Evolutionary conservation across 345 rosid genomes (phyloP).

Genomic region (Litchi chinensis): DNA sequence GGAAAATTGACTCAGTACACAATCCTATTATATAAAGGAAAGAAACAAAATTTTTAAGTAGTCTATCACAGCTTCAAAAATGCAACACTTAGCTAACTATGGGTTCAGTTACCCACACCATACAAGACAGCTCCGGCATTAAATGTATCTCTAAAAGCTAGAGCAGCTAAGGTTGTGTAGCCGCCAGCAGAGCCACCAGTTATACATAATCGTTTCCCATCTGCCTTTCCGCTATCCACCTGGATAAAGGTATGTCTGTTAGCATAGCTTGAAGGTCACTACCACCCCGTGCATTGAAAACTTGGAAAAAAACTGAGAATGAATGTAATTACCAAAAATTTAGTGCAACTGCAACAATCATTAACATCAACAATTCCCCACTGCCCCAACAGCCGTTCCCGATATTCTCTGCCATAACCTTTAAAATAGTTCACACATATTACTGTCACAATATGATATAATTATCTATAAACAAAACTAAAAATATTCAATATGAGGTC

Average conservation of each 20-base stretch:
- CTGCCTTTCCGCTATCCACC: conserved; percentile 82
- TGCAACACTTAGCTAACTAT: not conserved
- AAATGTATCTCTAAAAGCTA: conserved; percentile 82
- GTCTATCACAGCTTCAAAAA: not conserved
- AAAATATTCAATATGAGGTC: too few species aligned
- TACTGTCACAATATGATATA: conserved; percentile 13
- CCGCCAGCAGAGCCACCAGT: conserved; percentile 99
- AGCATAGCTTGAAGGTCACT: not conserved
- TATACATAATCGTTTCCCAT: conserved; percentile 74
- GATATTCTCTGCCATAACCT: conserved; percentile 95
- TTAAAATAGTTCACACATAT: conserved; percentile 27
- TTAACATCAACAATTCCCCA: conserved; percentile 98
- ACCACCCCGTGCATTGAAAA: conserved; percentile 4
- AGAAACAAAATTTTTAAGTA: not conserved
- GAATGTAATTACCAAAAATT: conserved; percentile 61
- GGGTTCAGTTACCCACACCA: conserved; percentile 61
- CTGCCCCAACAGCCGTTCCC: conserved; percentile 68
- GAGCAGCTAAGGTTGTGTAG: conserved; percentile 90
- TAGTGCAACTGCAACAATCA: conserved; percentile 96
- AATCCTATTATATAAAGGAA: not conserved
- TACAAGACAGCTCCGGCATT: conserved; percentile 90
- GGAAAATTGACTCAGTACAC: not conserved
- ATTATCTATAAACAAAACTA: not conserved
- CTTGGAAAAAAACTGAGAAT: not conserved
- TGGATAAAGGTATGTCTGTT: conserved; percentile 32